Evolutionary conservation across 1,139 yeast genomes (phyloP), one percentile per base, ranked within the genome.

Genomic region (Maudiozyma humilis): DNA sequence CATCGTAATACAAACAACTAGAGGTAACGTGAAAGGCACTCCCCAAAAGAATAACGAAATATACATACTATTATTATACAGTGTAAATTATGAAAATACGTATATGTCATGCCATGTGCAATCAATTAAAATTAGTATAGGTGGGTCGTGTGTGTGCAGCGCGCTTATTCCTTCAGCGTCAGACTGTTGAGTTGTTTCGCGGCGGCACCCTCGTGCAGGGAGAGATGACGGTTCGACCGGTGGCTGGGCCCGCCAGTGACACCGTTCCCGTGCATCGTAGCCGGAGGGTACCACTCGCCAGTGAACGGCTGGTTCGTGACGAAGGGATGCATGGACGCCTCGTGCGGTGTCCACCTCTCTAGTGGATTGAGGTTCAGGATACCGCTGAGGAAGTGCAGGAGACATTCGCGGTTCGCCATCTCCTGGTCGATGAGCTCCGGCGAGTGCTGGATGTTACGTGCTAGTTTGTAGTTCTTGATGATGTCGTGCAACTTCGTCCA

Each of bases 321-420:
- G 63, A 93, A 91, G 0, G 97, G 97, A 66, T 93, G 98, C 64
- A 79, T 71, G 19, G 83, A 71, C 0, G 97, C 98, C 62, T 91
- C 96, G 55, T 87, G 96, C 10, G 98, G 98, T 0, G 96, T 87
- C 80, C 96, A 82, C 55, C 99, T 74, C 62, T 89, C 96, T 55
- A 91, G 72, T 0, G 98, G 98, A 64, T 89, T 89, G 59, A 87
- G 66, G 54, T 82, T 86, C 47, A 91, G 69, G 10, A 86, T 75
- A 32, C 95, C 95, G 40, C 72, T 66, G 41, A 91, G 71, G 57
- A 91, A 87, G 62, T 89, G 95, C 32, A 82, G 71, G 52, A 91
- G 72, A 36, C 86, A 71, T 41, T 72, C 72, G 41, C 97, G 69
- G 53, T 85, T 87, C 44, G 73, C 74, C 69, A 81, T 72, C 64